Percentiles rank a stretch among this genome's conserved stretches.
These are phyloP conservation scores for Puccinia novopanici DNA, from an alignment of 1,284 basidiomycete genomes.

Conservation along the genomic window DNA sequence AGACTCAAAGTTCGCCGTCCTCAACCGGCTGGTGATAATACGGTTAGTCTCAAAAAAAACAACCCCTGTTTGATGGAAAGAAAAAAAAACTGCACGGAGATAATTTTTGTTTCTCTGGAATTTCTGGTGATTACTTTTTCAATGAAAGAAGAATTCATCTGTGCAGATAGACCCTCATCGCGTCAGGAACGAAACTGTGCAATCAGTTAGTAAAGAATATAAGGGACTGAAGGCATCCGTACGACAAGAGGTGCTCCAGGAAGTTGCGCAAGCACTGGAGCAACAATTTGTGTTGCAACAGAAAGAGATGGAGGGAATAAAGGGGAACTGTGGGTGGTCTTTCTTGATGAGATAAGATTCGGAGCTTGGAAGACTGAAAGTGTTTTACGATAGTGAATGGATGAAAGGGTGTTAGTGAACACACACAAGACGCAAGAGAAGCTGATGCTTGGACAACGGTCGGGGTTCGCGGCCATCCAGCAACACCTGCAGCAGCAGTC, in stretches of 20 bases:
- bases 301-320: constrained; percentile 9
- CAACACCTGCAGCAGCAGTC: background rate
- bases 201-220: background rate
- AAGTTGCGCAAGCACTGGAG: background rate
- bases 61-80: too few relatives aligned
- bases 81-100: too few relatives aligned
- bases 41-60: background rate
- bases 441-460: background rate
- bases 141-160: too few relatives aligned
- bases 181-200: background rate
- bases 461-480: background rate
- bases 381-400: background rate
- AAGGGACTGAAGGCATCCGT: background rate
- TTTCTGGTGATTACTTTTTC: too few relatives aligned
- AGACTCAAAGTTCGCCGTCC: background rate
- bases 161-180: background rate
- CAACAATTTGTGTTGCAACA: background rate
- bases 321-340: background rate
- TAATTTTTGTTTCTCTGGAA: background rate
- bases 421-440: background rate
- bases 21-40: background rate
- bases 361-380: background rate
- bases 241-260: background rate
- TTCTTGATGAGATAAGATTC: background rate
- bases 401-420: background rate